Base-by-base conservation (phyloP, 345 rosid species). In the Barbarea vulgaris region DNA sequence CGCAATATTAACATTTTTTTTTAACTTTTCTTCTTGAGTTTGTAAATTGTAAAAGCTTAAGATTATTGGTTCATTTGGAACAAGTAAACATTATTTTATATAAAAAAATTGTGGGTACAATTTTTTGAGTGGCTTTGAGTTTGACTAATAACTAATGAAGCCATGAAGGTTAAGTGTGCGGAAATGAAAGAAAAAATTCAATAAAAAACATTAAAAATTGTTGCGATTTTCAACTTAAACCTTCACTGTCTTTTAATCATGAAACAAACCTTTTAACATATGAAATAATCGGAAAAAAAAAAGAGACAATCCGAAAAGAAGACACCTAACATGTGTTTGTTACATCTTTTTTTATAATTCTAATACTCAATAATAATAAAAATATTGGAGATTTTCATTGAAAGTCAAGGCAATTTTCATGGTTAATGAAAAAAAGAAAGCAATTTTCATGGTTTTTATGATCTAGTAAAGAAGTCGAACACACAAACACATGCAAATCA, bases 401-500 rank as follows among this genome's bases (percentile, higher is more conserved):
- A 55, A 56, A 30, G 19, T 28, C 11, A n/a, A 14, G 28, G 11
- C 34, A 48, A 19, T 8, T 18, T 17, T 46, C 19, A 34, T 36
- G 41, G 13, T 36, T 36, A 4, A 36, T 4, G 1, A 10, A 36
- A 36, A 36, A 36, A 39, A 39, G 5, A 12, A 39, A 12, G 15
- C 15, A 44, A 44, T 0, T n/a, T 6, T 13, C n/a, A 52, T 14
- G 33, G 18, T 25, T 53, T 25, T 13, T 12, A 24, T 12, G 31
- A 55, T 17, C 51, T 17, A 55, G 36, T 52, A 52, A 37, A 58
- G 54, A 53, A 25, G 52, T 53, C 19, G 41, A 6, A 55, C 63
- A 58, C 51, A 66, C n/a, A 67, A 22, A 9, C 10, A 46, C 66
- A 21, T 13, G 33, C 9, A 58, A 24, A 71, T 46, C 59, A 47